Conservation (phyloP, 805 yeast species). For the Yarrowia bubula region DNA sequence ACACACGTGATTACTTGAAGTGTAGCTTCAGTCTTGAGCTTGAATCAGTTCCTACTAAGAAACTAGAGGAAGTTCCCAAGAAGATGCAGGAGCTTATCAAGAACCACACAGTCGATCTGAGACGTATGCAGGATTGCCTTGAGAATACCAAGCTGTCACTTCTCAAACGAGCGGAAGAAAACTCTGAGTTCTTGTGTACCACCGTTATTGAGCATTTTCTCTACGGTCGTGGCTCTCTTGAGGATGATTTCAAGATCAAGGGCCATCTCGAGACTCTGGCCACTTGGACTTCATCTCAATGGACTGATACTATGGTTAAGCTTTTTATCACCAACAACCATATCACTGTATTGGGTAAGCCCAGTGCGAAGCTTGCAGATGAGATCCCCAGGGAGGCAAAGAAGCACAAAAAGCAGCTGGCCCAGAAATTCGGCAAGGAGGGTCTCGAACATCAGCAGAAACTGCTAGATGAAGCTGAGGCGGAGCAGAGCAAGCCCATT, state of each 20-base stretch:
- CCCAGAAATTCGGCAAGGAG: slow-evolving; percentile 51
- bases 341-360: slow-evolving; percentile 67
- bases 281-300: slow-evolving; percentile 62
- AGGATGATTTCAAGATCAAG: slow-evolving; percentile 46
- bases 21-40: slow-evolving; percentile 57
- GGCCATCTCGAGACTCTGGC: slow-evolving; percentile 39
- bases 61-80: slow-evolving; percentile 52
- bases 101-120: slow-evolving; percentile 62
- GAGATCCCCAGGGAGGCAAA: slow-evolving; percentile 51
- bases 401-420: slow-evolving; percentile 50
- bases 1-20: slow-evolving; percentile 70
- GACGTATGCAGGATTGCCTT: slow-evolving; percentile 64
- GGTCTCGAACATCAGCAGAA: slow-evolving; percentile 57
- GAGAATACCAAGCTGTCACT: slow-evolving; percentile 50
- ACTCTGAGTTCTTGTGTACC: slow-evolving; percentile 40
- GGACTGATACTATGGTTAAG: slow-evolving; percentile 57
- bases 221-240: slow-evolving; percentile 42
- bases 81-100: slow-evolving; percentile 52
- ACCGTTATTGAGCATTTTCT: slow-evolving; percentile 15
- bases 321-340: slow-evolving; percentile 59
- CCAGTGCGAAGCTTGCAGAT: slow-evolving; percentile 62
- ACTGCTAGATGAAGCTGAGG: slow-evolving; percentile 60
- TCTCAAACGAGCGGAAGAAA: slow-evolving; percentile 43
- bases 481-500: slow-evolving; percentile 68
- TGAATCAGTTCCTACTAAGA: slow-evolving; percentile 73